These are phyloP conservation scores for Heterobasidion occidentale DNA, from an alignment of 1,284 basidiomycete genomes.

Conservation along the genomic window DNA sequence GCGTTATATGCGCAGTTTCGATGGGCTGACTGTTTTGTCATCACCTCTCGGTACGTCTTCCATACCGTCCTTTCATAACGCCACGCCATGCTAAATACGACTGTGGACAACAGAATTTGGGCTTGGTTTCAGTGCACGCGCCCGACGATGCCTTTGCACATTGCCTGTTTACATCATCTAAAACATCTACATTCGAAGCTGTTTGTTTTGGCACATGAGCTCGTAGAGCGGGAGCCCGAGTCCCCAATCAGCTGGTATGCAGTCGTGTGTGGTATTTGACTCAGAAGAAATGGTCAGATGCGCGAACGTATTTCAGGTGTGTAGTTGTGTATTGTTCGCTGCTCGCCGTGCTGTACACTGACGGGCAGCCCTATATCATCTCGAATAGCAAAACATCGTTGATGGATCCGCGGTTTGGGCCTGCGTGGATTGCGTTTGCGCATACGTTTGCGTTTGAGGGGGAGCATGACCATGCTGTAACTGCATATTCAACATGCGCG, in stretches of 20 bases:
- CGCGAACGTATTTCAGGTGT: conserved; percentile 87
- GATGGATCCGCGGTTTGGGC: conserved; percentile 94
- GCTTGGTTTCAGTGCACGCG: conserved; percentile 74
- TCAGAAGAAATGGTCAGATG: conserved; percentile 80
- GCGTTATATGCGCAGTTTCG: conserved; percentile 83
- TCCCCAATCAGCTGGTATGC: conserved; percentile 96
- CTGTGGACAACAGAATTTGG: conserved; percentile 57
- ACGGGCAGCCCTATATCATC: not conserved
- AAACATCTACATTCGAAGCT: conserved; percentile 85
- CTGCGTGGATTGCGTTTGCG: conserved; percentile 96
- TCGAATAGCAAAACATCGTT: conserved; percentile 79
- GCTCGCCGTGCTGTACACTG: not conserved
- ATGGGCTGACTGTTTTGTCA: conserved; percentile 89
- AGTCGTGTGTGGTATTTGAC: conserved; percentile 94
- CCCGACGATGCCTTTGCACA: conserved; percentile 86
- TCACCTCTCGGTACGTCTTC: conserved; percentile 67
- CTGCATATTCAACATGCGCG: conserved; percentile 94
- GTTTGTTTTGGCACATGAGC: conserved; percentile 92
- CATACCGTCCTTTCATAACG: not conserved
- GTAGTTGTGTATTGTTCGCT: conserved; percentile 9
- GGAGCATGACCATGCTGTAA: conserved; percentile 97
- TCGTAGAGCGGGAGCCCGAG: conserved; percentile 91
- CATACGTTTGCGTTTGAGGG: conserved; percentile 97
- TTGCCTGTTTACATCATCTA: conserved; percentile 97
- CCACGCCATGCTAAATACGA: not conserved